phyloP scores from a whole-genome alignment of 164 flowering plant genomes.

The Cinnamomum micranthum region DNA sequence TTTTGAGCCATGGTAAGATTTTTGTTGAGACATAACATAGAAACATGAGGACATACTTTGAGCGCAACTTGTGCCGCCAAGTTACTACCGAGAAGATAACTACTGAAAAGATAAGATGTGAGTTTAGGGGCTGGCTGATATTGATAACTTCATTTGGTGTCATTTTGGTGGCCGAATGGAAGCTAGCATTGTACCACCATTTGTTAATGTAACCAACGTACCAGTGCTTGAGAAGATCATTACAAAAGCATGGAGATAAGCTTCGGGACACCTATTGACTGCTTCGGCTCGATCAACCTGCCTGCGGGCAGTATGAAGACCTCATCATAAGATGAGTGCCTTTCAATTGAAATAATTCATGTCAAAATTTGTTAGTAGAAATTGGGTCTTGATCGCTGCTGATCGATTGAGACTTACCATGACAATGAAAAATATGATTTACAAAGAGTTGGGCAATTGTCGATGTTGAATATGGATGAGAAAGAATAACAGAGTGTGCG shows the following conservation, averaged over 20 bases:
- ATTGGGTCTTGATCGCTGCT: background rate
- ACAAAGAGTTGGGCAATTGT: background rate
- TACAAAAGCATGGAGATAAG: background rate
- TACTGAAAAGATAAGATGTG: too few relatives aligned
- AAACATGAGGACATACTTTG: background rate
- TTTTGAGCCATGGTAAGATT: background rate
- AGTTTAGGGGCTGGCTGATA: background rate
- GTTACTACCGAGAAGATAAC: too few relatives aligned
- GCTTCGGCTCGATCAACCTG: background rate
- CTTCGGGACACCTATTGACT: background rate
- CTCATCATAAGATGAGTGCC: too few relatives aligned
- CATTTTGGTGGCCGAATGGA: background rate
- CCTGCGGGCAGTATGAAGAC: background rate
- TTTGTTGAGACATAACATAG: background rate
- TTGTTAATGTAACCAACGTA: background rate
- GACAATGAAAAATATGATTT: background rate
- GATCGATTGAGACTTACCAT: background rate
- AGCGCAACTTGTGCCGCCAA: background rate
- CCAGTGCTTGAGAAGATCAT: background rate
- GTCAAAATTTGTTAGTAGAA: background rate
- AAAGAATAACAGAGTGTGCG: background rate
- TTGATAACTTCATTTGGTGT: background rate
- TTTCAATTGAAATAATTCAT: background rate
- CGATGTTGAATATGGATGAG: background rate
- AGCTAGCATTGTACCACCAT: conserved; percentile 1